Percentiles rank a stretch among this genome's conserved stretches.
Evolutionary conservation across 768 basidiomycete species (phyloP).

Genomic region (Cyclocybe cylindracea): DNA sequence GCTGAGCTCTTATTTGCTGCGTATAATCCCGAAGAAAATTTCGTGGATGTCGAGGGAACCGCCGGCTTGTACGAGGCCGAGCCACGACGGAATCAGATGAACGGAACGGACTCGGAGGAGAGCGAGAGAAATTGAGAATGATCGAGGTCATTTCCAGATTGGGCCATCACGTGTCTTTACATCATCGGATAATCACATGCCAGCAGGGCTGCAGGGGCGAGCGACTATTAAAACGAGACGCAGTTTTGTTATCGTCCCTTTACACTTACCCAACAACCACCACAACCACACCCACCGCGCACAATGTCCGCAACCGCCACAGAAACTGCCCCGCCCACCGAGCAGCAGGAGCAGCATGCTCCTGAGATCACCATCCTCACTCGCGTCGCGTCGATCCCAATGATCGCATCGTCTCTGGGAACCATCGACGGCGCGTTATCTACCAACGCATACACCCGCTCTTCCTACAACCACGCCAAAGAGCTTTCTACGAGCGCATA

Average conservation of each 20-base stretch:
- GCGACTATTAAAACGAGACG: too few relatives aligned
- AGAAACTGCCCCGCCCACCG: conserved; percentile 22
- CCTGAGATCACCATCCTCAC: conserved; percentile 63
- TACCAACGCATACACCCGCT: conserved; percentile 60
- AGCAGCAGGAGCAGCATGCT: conserved; percentile 18
- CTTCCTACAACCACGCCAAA: conserved; percentile 67
- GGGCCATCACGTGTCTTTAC: too few relatives aligned
- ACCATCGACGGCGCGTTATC: conserved; percentile 61
- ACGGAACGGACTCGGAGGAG: too few relatives aligned
- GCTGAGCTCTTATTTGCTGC: too few relatives aligned
- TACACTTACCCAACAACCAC: conserved; percentile 1
- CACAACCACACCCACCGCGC: conserved; percentile 5
- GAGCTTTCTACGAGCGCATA: conserved; percentile 59
- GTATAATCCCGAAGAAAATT: too few relatives aligned
- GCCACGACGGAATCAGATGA: too few relatives aligned
- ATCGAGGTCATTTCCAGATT: too few relatives aligned
- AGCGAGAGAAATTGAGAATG: too few relatives aligned
- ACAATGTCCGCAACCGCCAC: conserved; percentile 24
- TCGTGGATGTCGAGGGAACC: too few relatives aligned
- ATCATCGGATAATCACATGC: too few relatives aligned
- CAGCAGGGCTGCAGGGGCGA: too few relatives aligned
- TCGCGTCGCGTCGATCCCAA: conserved; percentile 73
- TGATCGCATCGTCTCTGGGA: conserved; percentile 64
- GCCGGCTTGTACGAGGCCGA: too few relatives aligned
- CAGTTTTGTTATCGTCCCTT: conserved; percentile 1